Percentiles rank a stretch among this genome's conserved stretches.
These are phyloP conservation scores for Pulveroboletus sp. DNA, from an alignment of 768 basidiomycete genomes.

Conservation along the genomic window DNA sequence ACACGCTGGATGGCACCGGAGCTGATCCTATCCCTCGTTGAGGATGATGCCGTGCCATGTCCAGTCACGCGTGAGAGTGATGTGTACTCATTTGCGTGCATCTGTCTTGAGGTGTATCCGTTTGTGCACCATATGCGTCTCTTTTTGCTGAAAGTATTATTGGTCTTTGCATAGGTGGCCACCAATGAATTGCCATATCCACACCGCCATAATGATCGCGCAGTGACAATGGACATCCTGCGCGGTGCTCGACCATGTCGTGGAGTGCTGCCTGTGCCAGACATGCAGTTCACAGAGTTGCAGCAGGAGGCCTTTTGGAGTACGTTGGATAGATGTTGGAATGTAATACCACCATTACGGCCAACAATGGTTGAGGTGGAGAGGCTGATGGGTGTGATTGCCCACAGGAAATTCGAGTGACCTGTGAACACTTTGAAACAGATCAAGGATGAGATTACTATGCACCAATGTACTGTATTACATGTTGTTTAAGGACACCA, in stretches of 20 bases:
- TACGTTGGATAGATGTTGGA: conserved; percentile 47
- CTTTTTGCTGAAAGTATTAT: neutral
- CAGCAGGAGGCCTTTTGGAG: conserved; percentile 40
- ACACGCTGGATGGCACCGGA: conserved; percentile 51
- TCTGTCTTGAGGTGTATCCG: conserved; percentile 52
- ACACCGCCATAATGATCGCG: conserved; percentile 50
- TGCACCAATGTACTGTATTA: no score
- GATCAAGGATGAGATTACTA: no score
- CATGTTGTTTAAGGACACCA: no score
- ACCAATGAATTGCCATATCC: conserved; percentile 51
- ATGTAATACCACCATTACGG: conserved; percentile 32
- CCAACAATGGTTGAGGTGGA: conserved; percentile 43
- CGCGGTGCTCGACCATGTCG: conserved; percentile 47
- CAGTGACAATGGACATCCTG: conserved; percentile 53
- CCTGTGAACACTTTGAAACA: no score
- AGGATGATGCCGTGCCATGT: conserved; percentile 41
- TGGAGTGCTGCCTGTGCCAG: conserved; percentile 23
- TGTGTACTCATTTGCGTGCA: conserved; percentile 57
- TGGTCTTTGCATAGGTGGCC: conserved; percentile 35
- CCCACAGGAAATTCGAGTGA: no score
- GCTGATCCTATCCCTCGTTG: conserved; percentile 45
- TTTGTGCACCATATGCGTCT: no score
- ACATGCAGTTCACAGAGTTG: conserved; percentile 11
- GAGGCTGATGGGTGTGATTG: conserved; percentile 9
- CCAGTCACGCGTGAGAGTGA: conserved; percentile 51